Evolutionary conservation across 805 yeast species (phyloP), one percentile per base, ranked within the genome.

Genomic region (Candida sonorensis): DNA sequence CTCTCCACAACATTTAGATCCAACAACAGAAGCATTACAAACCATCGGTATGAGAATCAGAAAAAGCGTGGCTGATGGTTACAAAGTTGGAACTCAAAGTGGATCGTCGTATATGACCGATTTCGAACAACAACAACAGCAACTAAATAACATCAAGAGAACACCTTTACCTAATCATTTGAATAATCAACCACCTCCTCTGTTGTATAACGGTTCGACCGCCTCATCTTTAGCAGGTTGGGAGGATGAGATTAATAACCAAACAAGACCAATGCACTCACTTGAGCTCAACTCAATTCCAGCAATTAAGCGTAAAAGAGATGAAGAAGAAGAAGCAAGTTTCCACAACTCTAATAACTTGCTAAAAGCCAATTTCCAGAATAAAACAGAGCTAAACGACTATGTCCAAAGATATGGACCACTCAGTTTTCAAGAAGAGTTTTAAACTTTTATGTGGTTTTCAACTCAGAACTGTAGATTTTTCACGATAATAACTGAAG

Each of bases 41-140:
- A 67, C 77, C 1, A 48, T 80, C 5, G 87, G 86, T 0, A 80
- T 78, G 85, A 66, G 85, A 40, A 73, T 81, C 37, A 68, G 90
- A 47, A 77, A 78, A 44, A 66, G 81, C 2, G 74, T 81, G 3
- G 64, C 72, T 21, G 76, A 77, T 27, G 87, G 87, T 1, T 77
- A 78, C 44, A 38, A 9, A 4, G 14, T 15, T 10, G 38, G 36
- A 14, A 44, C 33, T 24, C 19, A 31, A 13, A 4, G 17, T 14
- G 9, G 27, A 2, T 12, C 30, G 13, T 31, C 38, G 11, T 34
- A 37, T 14, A 5, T 29, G 23, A 35, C 37, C 2, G 42, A 42
- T 10, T 42, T 25, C 19, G 41, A 48, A 26, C 36, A 32, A 20
- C 48, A 48, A 23, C 50, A 32, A 20, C 48, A 48, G 22, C 50